Conservation (phyloP, 2,329 filamentous ascomycete genomes). For the Dothistroma pini region DNA sequence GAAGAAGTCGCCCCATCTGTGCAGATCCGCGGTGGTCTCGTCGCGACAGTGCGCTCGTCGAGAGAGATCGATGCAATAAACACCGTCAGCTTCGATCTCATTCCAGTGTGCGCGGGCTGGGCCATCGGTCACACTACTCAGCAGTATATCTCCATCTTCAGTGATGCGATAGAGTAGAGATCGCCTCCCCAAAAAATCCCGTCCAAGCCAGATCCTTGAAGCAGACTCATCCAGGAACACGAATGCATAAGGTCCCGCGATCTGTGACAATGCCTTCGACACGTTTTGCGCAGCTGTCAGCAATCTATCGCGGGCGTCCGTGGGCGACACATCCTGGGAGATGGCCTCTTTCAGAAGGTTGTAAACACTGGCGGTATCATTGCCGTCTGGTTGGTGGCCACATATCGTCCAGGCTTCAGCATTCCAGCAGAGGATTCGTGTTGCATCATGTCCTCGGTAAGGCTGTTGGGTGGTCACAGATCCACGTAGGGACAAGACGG, state of each 20-base stretch:
- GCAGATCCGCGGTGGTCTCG: background rate
- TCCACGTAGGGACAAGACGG: constrained; percentile 86
- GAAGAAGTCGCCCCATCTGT: constrained; percentile 9
- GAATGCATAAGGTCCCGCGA: constrained; percentile 78
- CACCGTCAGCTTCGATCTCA: constrained; percentile 81
- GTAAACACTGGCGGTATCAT: constrained; percentile 74
- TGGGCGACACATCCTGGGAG: background rate
- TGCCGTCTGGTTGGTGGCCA: constrained; percentile 59
- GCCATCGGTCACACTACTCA: constrained; percentile 69
- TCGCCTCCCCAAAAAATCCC: constrained; percentile 82
- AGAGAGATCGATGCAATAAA: constrained; percentile 64
- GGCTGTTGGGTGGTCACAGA: constrained; percentile 69
- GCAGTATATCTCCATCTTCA: constrained; percentile 49
- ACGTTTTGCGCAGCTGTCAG: background rate
- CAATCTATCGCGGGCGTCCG: constrained; percentile 2
- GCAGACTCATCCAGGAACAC: constrained; percentile 68
- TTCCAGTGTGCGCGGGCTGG: constrained; percentile 54
- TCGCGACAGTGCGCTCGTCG: background rate
- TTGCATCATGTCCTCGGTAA: constrained; percentile 53
- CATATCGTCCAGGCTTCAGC: constrained; percentile 86
- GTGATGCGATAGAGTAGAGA: constrained; percentile 64
- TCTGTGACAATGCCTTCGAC: constrained; percentile 16
- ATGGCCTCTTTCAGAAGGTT: constrained; percentile 44
- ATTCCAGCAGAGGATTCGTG: constrained; percentile 88
- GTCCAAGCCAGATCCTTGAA: constrained; percentile 69